Evolutionary conservation across 1,139 yeast species (phyloP).

Genomic region (Geotrichum cucujoidarum): DNA sequence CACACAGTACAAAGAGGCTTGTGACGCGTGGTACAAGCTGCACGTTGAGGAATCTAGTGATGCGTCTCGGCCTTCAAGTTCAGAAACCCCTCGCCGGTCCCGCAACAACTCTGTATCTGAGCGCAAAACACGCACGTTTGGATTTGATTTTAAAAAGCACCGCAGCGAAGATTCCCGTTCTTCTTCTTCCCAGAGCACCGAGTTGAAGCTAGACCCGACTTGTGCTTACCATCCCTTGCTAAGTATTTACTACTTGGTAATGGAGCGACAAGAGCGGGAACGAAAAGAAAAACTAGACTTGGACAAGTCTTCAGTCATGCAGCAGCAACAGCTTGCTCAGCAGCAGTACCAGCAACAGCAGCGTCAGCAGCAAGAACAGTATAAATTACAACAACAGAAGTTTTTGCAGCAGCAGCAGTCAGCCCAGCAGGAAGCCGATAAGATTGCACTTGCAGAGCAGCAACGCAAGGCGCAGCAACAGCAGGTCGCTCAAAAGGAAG

Average conservation of each 20-base stretch:
- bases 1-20: conserved; percentile 61
- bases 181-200: conserved; percentile 2
- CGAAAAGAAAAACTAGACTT: conserved; percentile 40
- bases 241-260: conserved; percentile 80
- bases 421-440: conserved; percentile 19
- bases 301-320: conserved; percentile 19
- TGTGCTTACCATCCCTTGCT: conserved; percentile 83
- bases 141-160: conserved; percentile 29
- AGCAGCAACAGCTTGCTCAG: conserved; percentile 15
- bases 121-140: conserved; percentile 22
- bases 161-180: conserved; percentile 7
- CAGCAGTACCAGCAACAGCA: conserved; percentile 21
- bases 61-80: conserved; percentile 2
- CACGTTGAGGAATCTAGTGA: conserved; percentile 22
- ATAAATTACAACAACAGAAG: conserved; percentile 12
- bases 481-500: conserved; percentile 23
- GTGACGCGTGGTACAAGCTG: conserved; percentile 56
- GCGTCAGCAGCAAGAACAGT: conserved; percentile 20
- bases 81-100: background rate
- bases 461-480: conserved; percentile 19
- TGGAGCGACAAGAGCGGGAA: conserved; percentile 70
- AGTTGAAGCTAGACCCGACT: conserved; percentile 64
- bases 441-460: conserved; percentile 8
- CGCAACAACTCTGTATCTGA: background rate
- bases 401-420: conserved; percentile 17